Evolutionary conservation across 2,329 filamentous ascomycete genomes (phyloP).

Genomic region (Cadophora sp.): DNA sequence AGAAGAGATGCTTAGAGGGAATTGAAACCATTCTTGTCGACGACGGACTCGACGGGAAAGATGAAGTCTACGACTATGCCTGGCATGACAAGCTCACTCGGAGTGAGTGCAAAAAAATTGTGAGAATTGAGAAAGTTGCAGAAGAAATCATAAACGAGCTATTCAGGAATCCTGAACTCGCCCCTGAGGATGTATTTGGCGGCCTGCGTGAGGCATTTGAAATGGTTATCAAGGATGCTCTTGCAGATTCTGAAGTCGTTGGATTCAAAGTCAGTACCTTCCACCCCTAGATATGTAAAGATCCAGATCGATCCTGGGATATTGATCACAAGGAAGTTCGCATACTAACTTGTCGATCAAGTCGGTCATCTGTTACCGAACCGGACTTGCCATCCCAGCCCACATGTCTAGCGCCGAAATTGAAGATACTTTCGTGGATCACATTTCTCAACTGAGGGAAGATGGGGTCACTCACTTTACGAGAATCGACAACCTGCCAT

Average conservation of each 20-base stretch:
- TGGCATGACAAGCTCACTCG: slow-evolving; percentile 72
- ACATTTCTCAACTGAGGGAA: slow-evolving; percentile 34
- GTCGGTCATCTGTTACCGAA: slow-evolving; percentile 82
- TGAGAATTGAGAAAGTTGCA: slow-evolving; percentile 78
- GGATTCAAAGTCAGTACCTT: too few species aligned
- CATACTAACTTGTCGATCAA: too few species aligned
- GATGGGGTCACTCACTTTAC: slow-evolving; percentile 47
- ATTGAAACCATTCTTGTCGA: slow-evolving; percentile 81
- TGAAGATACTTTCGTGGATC: slow-evolving; percentile 38
- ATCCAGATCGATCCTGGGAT: too few species aligned
- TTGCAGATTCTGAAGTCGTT: slow-evolving; percentile 71
- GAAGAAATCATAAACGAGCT: slow-evolving; percentile 62
- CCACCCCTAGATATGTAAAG: too few species aligned
- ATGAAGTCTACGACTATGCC: slow-evolving; percentile 62
- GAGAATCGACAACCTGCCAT: slow-evolving; percentile 64
- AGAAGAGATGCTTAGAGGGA: slow-evolving; percentile 69
- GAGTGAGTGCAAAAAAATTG: slow-evolving; percentile 72
- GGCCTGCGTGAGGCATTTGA: slow-evolving; percentile 49
- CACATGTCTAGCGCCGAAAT: slow-evolving; percentile 46
- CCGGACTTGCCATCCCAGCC: slow-evolving; percentile 67
- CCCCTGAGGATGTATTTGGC: slow-evolving; percentile 46
- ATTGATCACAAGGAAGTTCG: too few species aligned
- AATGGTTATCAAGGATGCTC: slow-evolving; percentile 58
- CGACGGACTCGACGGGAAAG: slow-evolving; percentile 68
- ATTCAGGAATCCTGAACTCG: slow-evolving; percentile 45